These are phyloP conservation scores for Stagonosporopsis rhizophila DNA, from an alignment of 2,329 filamentous ascomycete genomes.

Conservation along the genomic window DNA sequence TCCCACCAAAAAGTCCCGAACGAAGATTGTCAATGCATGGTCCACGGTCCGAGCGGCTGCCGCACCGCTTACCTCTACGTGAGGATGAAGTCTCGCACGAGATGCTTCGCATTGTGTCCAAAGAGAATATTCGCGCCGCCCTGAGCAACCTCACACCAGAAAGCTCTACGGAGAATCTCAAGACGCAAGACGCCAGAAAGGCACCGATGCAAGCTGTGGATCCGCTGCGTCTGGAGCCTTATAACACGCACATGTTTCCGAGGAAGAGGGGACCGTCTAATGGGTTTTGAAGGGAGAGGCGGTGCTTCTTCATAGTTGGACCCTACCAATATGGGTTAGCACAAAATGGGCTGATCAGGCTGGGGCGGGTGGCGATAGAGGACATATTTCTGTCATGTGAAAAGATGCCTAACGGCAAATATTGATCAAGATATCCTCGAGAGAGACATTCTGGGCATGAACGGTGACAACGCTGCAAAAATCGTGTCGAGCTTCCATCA, in stretches of 20 bases:
- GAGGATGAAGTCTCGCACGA: conserved; percentile 6
- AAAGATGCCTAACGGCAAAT: no score
- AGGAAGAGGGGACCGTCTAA: conserved; percentile 10
- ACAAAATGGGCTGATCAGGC: no score
- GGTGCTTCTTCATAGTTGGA: not conserved
- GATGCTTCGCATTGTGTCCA: conserved; percentile 39
- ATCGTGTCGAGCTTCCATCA: no score
- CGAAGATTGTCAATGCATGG: conserved; percentile 7
- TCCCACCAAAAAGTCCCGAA: conserved; percentile 32
- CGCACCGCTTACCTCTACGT: not conserved
- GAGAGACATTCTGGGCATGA: no score
- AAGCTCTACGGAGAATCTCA: conserved; percentile 27
- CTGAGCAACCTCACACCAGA: conserved; percentile 29
- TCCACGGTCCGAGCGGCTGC: conserved; percentile 7
- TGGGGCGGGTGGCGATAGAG: no score
- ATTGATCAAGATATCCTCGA: no score
- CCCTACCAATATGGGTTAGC: no score
- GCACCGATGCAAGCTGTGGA: conserved; percentile 12
- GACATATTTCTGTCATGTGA: no score
- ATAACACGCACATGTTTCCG: conserved; percentile 42
- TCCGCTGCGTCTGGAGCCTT: conserved; percentile 23
- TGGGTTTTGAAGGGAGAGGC: not conserved
- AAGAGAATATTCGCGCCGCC: conserved; percentile 43
- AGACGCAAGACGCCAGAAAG: not conserved
- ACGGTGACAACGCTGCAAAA: no score